Evolutionary conservation across 1,139 yeast species (phyloP).

Genomic region (Entelexis sorbosivorans): DNA sequence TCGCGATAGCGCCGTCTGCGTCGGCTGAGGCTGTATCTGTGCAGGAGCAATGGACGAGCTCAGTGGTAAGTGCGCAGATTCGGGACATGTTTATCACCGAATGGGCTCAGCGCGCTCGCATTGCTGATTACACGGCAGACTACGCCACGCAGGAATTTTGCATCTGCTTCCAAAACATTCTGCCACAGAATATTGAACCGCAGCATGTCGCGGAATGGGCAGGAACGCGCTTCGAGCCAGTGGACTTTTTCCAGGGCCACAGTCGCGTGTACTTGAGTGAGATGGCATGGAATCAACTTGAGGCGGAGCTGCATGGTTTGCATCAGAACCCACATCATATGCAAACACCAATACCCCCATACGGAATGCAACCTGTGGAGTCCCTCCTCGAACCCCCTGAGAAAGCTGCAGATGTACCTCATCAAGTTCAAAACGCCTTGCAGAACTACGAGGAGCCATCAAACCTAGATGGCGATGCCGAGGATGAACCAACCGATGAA

Average conservation of each 20-base stretch:
- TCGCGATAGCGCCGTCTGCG: constrained; percentile 28
- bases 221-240: constrained; percentile 29
- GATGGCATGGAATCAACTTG: constrained; percentile 32
- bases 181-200: constrained; percentile 30
- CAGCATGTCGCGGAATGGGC: constrained; percentile 33
- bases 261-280: constrained; percentile 33
- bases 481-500: constrained; percentile 21
- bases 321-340: background rate
- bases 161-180: constrained; percentile 29
- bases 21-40: constrained; percentile 26
- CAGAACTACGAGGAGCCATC: constrained; percentile 3
- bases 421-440: constrained; percentile 14
- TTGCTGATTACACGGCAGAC: constrained; percentile 33
- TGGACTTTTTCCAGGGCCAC: constrained; percentile 31
- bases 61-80: constrained; percentile 31
- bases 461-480: constrained; percentile 17
- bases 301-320: constrained; percentile 16
- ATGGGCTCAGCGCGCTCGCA: constrained; percentile 30
- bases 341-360: background rate
- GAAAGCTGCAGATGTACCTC: constrained; percentile 16
- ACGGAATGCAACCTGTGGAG: constrained; percentile 1
- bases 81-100: constrained; percentile 32
- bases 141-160: constrained; percentile 34
- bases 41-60: constrained; percentile 28
- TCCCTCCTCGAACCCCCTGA: constrained; percentile 12